Base-by-base conservation (phyloP, 441 rosid genomes). In the Croton laevigatus region DNA sequence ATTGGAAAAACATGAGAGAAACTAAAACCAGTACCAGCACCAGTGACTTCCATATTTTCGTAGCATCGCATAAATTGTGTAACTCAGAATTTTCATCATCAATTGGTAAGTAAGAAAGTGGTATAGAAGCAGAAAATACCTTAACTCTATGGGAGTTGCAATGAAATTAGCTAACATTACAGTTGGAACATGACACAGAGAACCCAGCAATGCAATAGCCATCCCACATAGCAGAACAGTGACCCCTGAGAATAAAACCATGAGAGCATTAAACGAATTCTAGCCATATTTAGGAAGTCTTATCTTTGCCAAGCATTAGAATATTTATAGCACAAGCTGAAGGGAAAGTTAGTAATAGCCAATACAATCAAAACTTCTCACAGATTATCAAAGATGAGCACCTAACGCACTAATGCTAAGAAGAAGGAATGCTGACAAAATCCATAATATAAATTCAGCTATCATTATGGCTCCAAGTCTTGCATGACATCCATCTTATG, bases 121-220 rank as follows among this genome's bases (percentile, higher is more conserved):
- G 49, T 10, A 1, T 12, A 48, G 12, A 63, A 63, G 62, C 40
- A 62, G 5, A 69, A 66, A 45, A 45, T 78, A 90, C 93, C 98
- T 90, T 80, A 94, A 72, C 69, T 94, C 98, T 37, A 84, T 73
- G 16, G 99, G 96, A 64, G 97, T 91, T 11, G 95, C 95, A 71
- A 91, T 72, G 70, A 94, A 88, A 78, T 94, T 91, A 71, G 90
- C 88, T 46, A 94, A 82, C 97, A 94, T 78, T 57, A 91, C 88
- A 68, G 81, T 90, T 53, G 98, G 97, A 73, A 96, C 81, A 85
- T 91, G 94, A 78, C 93, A 90, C 57, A 66, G 79, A 54, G 95
- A 84, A 70, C 97, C 86, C 46, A 94, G 91, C 65, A 81, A 59
- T 2, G 94, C 89, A 75, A 94, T 91, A 36, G 97, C 90, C 69